Evolutionary conservation across 345 rosid species (phyloP).

Genomic region (Brassica nigra): DNA sequence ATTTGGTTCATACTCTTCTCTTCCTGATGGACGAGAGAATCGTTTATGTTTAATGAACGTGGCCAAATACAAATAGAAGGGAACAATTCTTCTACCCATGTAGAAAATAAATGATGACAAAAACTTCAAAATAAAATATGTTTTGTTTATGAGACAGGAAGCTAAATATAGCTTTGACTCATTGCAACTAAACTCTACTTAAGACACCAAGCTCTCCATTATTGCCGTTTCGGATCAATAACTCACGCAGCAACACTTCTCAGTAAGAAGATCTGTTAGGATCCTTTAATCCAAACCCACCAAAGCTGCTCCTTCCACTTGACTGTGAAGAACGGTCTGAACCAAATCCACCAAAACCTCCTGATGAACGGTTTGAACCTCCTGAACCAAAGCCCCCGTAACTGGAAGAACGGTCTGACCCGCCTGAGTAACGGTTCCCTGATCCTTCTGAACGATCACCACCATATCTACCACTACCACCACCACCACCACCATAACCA

Average conservation of each 20-base stretch:
- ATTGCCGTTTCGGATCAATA: conserved; percentile 23
- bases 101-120: conserved; percentile 6
- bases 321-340: conserved; percentile 48
- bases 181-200: conserved; percentile 26
- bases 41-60: conserved; percentile 12
- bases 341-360: conserved; percentile 49
- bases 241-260: conserved; percentile 29
- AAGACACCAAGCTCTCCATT: conserved; percentile 18
- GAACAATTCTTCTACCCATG: conserved; percentile 6
- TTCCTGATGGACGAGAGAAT: not conserved
- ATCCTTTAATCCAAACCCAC: conserved; percentile 42
- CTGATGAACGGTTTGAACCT: conserved; percentile 39
- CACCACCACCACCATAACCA: conserved; percentile 47
- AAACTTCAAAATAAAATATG: conserved; percentile 10
- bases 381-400: conserved; percentile 46
- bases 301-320: conserved; percentile 45
- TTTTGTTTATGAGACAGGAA: conserved; percentile 23
- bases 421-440: conserved; percentile 38
- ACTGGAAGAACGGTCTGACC: conserved; percentile 43
- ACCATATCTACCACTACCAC: conserved; percentile 33
- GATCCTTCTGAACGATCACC: conserved; percentile 40
- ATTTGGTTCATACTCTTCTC: not conserved
- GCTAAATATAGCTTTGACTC: conserved; percentile 33
- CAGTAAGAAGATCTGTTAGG: conserved; percentile 35
- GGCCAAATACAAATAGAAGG: not conserved